Evolutionary conservation across 106 monocot genomes (phyloP), one percentile per base, ranked within the genome.

Genomic region (Dendrobium officinale): DNA sequence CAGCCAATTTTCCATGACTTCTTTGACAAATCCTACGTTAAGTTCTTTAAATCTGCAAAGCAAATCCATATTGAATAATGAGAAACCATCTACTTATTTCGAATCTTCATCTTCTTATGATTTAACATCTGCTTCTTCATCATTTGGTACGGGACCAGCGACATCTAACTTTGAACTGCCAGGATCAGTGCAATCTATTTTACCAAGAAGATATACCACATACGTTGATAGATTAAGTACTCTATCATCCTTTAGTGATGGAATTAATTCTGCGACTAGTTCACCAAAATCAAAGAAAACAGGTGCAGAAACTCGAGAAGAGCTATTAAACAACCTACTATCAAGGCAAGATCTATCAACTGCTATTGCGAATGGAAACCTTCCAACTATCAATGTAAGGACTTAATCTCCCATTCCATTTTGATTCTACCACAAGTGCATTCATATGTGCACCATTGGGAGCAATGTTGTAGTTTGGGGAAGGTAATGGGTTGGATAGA

Each of bases 201-300:
- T 85, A 24, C 82, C 88, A n/a, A 82, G 87, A 29, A 91, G 85
- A 81, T 87, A 77, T 83, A 83, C 88, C 10, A 86, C 89, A 15
- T 95, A 91, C 91, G 85, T 90, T 55, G 93, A 93, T 74, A 88
- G 93, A 80, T 81, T 90, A 77, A 88, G 85, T 81, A 82, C 83
- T 67, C 70, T 76, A 19, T 84, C 91, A 75, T 79, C 89, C 76
- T 89, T 91, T 42, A 87, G 48, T 79, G 92, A 92, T 37, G 90
- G 85, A 78, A 80, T 88, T 70, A 83, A 72, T 58, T 82, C 87
- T 73, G 89, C 85, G 77, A 17, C 79, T 33, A 67, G 84, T 77
- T 92, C 94, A 64, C 94, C 97, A 29, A 97, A 94, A 87, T 80
- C 83, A 75, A 97, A 97, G 88, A 94, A 94, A 87, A 91, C 86